Base-by-base conservation (phyloP, 257 asterid species). In the Anisodus tanguticus region DNA sequence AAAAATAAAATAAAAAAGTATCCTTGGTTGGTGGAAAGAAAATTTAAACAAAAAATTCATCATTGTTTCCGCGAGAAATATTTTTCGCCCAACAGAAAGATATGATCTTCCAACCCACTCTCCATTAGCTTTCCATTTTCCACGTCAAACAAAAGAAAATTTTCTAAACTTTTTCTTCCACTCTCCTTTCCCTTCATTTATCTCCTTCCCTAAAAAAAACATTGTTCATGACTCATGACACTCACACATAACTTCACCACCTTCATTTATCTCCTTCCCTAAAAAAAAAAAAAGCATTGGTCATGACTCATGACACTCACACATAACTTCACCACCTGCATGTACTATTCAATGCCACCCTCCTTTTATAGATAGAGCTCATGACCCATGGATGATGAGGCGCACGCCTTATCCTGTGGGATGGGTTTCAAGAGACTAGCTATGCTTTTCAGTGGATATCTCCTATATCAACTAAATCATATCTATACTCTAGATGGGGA, bases 111-210 rank as follows among this genome's bases (percentile, higher is more conserved):
- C 55, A 39, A 69, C 53, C 77, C 26, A 39, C 26, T 69, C 39
- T 39, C 77, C 6, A 69, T 45, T 39, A 69, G 26, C 77, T 39
- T 69, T 39, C 54, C 77, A 39, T 6, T 39, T 69, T 39, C 77
- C 77, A 39, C 53, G 39, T 53, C 53, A 16, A 69, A 69, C 9
- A 8, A 69, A 39, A 69, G 78, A 69, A 69, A 39, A 15, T 16
- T 16, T 69, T 16, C 78, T 8, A 69, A 69, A 69, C 53, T 4
- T 41, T 47, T 68, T 67, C 15, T 69, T 70, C 78, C 55, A 4
- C 19, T 70, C 54, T 70, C 78, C 31, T 70, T 70, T 70, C 76
- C 72, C 72, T 31, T 66, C 72, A 66, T 12, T 31, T 66, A 70
- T 31, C 35, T 70, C 55, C 78, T 39, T 69, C 39, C 39, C 78